These are phyloP conservation scores for Penicillium hesseltinei DNA, from an alignment of 2,329 filamentous ascomycete genomes.

Conservation along the genomic window DNA sequence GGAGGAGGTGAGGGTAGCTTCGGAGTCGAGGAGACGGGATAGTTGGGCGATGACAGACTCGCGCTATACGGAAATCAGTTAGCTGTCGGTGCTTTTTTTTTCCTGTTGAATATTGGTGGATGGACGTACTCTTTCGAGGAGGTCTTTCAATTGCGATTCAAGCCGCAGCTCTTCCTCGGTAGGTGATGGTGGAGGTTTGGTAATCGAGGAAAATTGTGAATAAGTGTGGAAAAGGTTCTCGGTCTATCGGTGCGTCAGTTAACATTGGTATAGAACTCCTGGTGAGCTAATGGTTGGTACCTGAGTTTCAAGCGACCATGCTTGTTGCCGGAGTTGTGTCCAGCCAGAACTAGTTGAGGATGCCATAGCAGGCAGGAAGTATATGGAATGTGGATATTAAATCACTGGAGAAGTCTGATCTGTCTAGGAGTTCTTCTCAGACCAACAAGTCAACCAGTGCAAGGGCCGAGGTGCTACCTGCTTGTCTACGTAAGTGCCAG, in stretches of 20 bases:
- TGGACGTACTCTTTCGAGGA: conserved; percentile 58
- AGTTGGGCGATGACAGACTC: conserved; percentile 80
- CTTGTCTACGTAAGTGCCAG: conserved; percentile 11
- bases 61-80: conserved; percentile 55
- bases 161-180: conserved; percentile 79
- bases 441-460: neutral
- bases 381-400: neutral
- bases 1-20: conserved; percentile 80
- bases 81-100: neutral
- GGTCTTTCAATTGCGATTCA: conserved; percentile 77
- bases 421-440: neutral
- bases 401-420: neutral
- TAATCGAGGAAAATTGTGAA: conserved; percentile 81
- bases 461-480: conserved; percentile 5
- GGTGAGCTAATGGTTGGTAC: conserved; percentile 49
- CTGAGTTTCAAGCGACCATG: conserved; percentile 83
- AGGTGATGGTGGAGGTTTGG: conserved; percentile 77
- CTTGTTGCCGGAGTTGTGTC: conserved; percentile 92
- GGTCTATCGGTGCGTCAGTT: conserved; percentile 58
- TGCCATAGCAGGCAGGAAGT: conserved; percentile 45
- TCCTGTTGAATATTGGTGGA: neutral
- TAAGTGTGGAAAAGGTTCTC: conserved; percentile 71
- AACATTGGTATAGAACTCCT: neutral
- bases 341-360: conserved; percentile 67
- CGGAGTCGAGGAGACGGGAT: conserved; percentile 84